These are phyloP conservation scores for Daldinia bambusicola DNA, from an alignment of 495 filamentous ascomycete species.

Conservation along the genomic window DNA sequence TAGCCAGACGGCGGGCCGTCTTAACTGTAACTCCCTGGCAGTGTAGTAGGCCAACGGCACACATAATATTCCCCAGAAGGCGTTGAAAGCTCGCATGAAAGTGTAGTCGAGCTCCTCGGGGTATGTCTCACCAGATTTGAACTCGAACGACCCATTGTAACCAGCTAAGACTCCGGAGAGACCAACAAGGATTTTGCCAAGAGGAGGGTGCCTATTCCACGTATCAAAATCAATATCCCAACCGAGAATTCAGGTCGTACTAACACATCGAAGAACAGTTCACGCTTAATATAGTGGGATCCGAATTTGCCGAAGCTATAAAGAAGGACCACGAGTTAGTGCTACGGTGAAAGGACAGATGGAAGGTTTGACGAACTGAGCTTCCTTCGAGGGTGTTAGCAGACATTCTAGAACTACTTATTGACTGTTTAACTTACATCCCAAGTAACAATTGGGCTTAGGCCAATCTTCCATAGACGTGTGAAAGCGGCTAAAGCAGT, in stretches of 20 bases:
- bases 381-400: conserved; percentile 47
- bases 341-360: conserved; percentile 15
- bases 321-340: conserved; percentile 45
- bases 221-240: conserved; percentile 34
- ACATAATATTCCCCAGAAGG: conserved; percentile 90
- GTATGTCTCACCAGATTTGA: conserved; percentile 97
- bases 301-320: conserved; percentile 97
- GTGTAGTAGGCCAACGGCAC: conserved; percentile 96
- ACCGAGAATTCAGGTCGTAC: conserved; percentile 35
- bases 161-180: conserved; percentile 94
- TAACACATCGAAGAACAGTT: conserved; percentile 98
- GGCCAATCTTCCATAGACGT: conserved; percentile 92
- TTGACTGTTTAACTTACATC: conserved; percentile 71
- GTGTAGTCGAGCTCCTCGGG: conserved; percentile 95
- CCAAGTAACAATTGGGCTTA: conserved; percentile 97
- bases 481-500: conserved; percentile 92
- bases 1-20: conserved; percentile 88
- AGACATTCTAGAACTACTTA: not conserved
- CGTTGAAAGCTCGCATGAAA: conserved; percentile 98
- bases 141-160: conserved; percentile 99
- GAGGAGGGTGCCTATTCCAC: conserved; percentile 74
- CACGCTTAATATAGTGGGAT: conserved; percentile 97
- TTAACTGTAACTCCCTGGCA: conserved; percentile 87
- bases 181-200: conserved; percentile 98
- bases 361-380: conserved; percentile 44